Percentiles rank a stretch among this genome's conserved stretches.
phyloP scores from a whole-genome alignment of 768 basidiomycete species.

The Russula sp. region DNA sequence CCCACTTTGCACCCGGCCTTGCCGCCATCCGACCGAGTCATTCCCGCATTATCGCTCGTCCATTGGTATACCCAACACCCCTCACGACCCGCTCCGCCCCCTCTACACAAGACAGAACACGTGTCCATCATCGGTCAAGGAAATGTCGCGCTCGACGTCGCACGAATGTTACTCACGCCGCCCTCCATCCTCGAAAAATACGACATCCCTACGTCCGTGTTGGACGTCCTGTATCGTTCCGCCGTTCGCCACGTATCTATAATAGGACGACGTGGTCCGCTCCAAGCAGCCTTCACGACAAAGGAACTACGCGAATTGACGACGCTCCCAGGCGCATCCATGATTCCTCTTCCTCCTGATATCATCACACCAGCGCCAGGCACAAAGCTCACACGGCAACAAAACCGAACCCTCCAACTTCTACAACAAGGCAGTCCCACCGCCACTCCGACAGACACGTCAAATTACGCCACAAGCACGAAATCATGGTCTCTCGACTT shows the following conservation, averaged over 20 bases:
- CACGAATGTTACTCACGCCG: conserved; percentile 80
- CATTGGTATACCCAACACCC: conserved; percentile 98
- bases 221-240: conserved; percentile 62
- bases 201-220: conserved; percentile 74
- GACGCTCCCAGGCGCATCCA: conserved; percentile 56
- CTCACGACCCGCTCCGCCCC: conserved; percentile 55
- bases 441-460: conserved; percentile 31
- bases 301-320: conserved; percentile 91
- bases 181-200: conserved; percentile 59
- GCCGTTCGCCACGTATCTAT: conserved; percentile 75
- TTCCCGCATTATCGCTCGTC: conserved; percentile 80
- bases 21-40: conserved; percentile 48
- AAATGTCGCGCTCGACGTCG: conserved; percentile 91
- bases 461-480: conserved; percentile 38
- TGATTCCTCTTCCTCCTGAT: conserved; percentile 56
- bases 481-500: conserved; percentile 84
- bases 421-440: conserved; percentile 59
- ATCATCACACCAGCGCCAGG: conserved; percentile 43
- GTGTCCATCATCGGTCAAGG: conserved; percentile 90
- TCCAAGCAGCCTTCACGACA: conserved; percentile 85
- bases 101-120: conserved; percentile 62
- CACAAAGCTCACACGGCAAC: conserved; percentile 53
- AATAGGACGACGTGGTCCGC: conserved; percentile 80
- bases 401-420: conserved; percentile 62
- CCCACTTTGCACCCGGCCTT: conserved; percentile 57